Base-by-base conservation (phyloP, 2,329 filamentous ascomycete species). In the Phaeosphaeriaceae sp. region DNA sequence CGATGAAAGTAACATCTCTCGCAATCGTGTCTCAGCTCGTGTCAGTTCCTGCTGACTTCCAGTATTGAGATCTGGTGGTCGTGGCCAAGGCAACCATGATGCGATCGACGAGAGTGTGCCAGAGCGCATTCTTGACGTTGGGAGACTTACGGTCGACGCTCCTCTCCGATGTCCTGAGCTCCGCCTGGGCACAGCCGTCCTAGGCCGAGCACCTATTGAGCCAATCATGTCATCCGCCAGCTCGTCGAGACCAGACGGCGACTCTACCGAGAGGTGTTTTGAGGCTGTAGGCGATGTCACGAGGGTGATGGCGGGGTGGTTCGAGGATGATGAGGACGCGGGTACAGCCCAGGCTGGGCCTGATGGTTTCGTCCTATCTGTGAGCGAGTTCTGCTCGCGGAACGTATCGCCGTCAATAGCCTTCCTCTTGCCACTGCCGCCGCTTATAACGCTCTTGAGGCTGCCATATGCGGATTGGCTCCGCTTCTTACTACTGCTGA, bases 381-480 rank as follows among this genome's bases (percentile, higher is more conserved):
- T 60, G 17, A 56, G 33, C 58, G 54, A 15, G 56, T 71, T 62
- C 42, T 63, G 64, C 21, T 66, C 62, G 7, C 65, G 61, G 51
- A 67, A 65, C 2, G 61, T 64, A 25, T 69, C 62, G 19, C 58
- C 61, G 10, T 68, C 65, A 22, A 70, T 48, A 11, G 68, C 61
- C 48, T 64, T 72, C 46, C 70, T 60, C 62, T 71, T 75, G 24
- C 66, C 68, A 50, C 70, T 74, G 1, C 72, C 68, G 17, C 74
- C 73, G 55, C 74, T 76, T 27, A 77, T 76, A 41, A 77, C 74
- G 40, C 74, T 76, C 61, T 77, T 77, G 58, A 77, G 51, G 53
- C 75, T 76, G 22, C 75, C 74, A 52, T 77, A 77, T 22, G 75
- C 75, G 9, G 74, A 77, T 45, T 71, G 72, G 44, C 72, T 76